Conservation (phyloP, 805 yeast genomes). For the Priceomyces medius region DNA sequence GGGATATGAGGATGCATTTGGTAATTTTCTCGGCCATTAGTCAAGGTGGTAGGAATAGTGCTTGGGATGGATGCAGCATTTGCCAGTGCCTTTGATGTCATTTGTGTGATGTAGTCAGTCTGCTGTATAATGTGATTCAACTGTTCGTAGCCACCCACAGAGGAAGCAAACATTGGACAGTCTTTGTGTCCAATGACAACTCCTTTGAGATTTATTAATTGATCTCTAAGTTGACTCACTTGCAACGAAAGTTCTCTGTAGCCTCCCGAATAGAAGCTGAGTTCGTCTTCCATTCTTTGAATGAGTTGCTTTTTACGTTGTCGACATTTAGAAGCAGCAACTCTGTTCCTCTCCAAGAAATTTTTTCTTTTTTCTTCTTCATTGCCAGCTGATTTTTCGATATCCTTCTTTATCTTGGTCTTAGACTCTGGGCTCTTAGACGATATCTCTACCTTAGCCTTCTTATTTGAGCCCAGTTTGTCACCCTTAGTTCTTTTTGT, state of each 20-base stretch:
- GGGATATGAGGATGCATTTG: slow-evolving; percentile 8
- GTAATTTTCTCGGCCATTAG: slow-evolving; percentile 11
- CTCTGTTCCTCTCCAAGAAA: slow-evolving; percentile 84
- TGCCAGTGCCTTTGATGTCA: slow-evolving; percentile 21
- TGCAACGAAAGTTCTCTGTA: slow-evolving; percentile 65
- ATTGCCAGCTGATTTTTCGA: slow-evolving; percentile 6
- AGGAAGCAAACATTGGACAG: slow-evolving; percentile 39
- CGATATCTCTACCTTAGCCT: slow-evolving; percentile 1
- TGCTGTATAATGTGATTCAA: slow-evolving; percentile 43
- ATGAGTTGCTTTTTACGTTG: slow-evolving; percentile 90
- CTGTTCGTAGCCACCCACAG: slow-evolving; percentile 48
- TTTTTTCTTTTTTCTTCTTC: slow-evolving; percentile 56
- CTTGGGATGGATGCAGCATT: slow-evolving; percentile 33
- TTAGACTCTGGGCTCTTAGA: slow-evolving; percentile 7
- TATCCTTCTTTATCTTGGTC: slow-evolving; percentile 10
- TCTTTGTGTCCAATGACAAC: slow-evolving; percentile 52
- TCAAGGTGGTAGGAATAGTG: slow-evolving; percentile 40
- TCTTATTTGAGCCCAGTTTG: slow-evolving; percentile 2
- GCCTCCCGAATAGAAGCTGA: slow-evolving; percentile 66
- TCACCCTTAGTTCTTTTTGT: slow-evolving; percentile 8
- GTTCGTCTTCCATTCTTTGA: slow-evolving; percentile 76
- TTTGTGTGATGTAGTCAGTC: slow-evolving; percentile 27
- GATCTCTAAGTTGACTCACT: slow-evolving; percentile 57
- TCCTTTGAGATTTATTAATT: slow-evolving; percentile 49
- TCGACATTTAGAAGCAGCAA: slow-evolving; percentile 95